phyloP scores from a whole-genome alignment of 345 rosid species.

The Boechera stricta region DNA sequence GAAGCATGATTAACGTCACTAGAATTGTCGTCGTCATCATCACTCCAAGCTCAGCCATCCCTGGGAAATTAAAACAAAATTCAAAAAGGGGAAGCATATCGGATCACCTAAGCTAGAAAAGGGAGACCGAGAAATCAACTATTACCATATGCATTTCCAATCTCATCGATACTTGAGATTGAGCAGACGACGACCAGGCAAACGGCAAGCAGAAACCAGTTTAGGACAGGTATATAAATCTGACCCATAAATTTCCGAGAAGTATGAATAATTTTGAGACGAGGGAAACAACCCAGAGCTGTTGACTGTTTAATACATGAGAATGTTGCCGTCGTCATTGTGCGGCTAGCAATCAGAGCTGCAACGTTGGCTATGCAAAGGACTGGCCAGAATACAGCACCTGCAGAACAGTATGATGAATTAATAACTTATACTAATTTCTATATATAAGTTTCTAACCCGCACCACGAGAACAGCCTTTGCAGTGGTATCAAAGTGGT shows the following conservation, averaged over 20 bases:
- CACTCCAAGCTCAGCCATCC: constrained; percentile 96
- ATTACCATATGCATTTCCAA: constrained; percentile 99
- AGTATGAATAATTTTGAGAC: constrained; percentile 95
- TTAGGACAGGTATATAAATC: constrained; percentile 98
- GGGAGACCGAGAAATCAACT: constrained; percentile 7
- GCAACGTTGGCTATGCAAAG: constrained; percentile 87
- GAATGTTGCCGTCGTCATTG: constrained; percentile 99
- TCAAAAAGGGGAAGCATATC: neutral
- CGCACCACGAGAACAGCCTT: constrained; percentile 17
- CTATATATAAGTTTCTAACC: neutral
- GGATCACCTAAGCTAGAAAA: constrained; percentile 37
- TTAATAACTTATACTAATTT: constrained; percentile 24
- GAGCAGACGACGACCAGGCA: constrained; percentile 82
- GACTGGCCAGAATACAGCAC: constrained; percentile 85
- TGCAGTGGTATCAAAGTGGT: constrained; percentile 20
- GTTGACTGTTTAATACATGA: constrained; percentile 98
- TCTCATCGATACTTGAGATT: constrained; percentile 80
- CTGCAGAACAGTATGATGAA: constrained; percentile 52
- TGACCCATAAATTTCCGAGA: constrained; percentile 99
- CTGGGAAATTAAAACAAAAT: constrained; percentile 51
- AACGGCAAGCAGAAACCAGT: constrained; percentile 95
- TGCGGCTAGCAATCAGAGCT: constrained; percentile 94
- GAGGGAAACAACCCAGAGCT: constrained; percentile 97
- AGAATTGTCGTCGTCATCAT: constrained; percentile 98
- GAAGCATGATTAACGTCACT: constrained; percentile 96